Percentiles rank a stretch among this genome's conserved stretches.
phyloP scores from a whole-genome alignment of 176 grass and related monocot genomes.

The Cocos nucifera region DNA sequence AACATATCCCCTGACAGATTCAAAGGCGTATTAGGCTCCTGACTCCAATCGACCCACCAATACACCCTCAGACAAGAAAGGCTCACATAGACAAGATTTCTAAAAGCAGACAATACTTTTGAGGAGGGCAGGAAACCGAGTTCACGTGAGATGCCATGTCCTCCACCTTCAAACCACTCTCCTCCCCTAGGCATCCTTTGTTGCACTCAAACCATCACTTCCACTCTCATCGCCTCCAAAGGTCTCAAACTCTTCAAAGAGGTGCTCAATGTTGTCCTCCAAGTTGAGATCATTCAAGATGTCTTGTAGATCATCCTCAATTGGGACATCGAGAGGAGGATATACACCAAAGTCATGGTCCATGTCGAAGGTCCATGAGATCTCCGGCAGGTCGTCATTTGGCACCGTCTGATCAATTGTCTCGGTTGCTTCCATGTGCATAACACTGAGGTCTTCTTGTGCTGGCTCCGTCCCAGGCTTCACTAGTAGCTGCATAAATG shows the following conservation, averaged over 20 bases:
- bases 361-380: conserved; percentile 39
- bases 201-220: no score
- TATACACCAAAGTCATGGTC: conserved; percentile 28
- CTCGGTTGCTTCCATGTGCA: neutral
- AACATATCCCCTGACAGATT: no score
- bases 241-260: conserved; percentile 25
- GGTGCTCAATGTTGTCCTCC: conserved; percentile 22
- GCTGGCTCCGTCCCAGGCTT: neutral
- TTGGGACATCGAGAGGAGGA: conserved; percentile 1
- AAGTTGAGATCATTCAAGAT: conserved; percentile 24
- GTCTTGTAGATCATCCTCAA: conserved; percentile 20
- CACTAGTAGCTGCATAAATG: conserved; percentile 5
- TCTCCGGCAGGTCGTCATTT: conserved; percentile 11
- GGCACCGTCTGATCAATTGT: neutral
- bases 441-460: conserved; percentile 19
- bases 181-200: neutral
- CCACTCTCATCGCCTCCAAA: neutral
- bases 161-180: conserved; percentile 4
- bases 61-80: conserved; percentile 12
- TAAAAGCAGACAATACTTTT: conserved; percentile 34
- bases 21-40: no score
- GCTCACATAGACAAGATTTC: neutral
- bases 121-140: conserved; percentile 17
- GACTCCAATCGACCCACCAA: neutral
- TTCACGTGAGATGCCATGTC: conserved; percentile 19